These are phyloP conservation scores for Fusarium pseudograminearum DNA, from an alignment of 2,329 filamentous ascomycete species.

Conservation along the genomic window DNA sequence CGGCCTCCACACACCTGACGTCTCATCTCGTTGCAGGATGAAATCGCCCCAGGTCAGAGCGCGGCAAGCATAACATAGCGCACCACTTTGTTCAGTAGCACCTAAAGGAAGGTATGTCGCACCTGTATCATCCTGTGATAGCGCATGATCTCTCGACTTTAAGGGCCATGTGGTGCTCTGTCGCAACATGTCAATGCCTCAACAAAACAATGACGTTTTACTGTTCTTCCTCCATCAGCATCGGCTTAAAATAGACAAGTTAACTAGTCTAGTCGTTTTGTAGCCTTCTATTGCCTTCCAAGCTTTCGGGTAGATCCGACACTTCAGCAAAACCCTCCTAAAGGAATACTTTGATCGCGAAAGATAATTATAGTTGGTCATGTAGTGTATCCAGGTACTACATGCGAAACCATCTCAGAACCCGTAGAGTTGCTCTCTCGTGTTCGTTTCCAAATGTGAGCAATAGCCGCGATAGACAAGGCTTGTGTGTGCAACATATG, in stretches of 20 bases:
- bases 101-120: slow-evolving; percentile 21
- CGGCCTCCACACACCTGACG: slow-evolving; percentile 16
- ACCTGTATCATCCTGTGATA: slow-evolving; percentile 7
- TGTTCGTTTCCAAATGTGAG: slow-evolving; percentile 15
- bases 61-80: slow-evolving; percentile 7
- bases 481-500: slow-evolving; percentile 25
- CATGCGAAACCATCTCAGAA: slow-evolving; percentile 11
- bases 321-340: neutral
- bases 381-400: slow-evolving; percentile 14
- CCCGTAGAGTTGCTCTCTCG: slow-evolving; percentile 22
- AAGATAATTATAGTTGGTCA: neutral
- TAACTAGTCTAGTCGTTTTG: neutral
- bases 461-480: slow-evolving; percentile 10
- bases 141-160: slow-evolving; percentile 9
- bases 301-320: neutral
- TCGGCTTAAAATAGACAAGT: slow-evolving; percentile 6
- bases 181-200: slow-evolving; percentile 11
- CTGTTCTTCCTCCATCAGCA: neutral
- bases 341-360: neutral
- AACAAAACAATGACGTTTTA: slow-evolving; percentile 5
- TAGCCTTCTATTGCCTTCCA: neutral
- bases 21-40: slow-evolving; percentile 30
- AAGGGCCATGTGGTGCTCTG: slow-evolving; percentile 2
- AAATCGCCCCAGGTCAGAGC: slow-evolving; percentile 18
- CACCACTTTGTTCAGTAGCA: slow-evolving; percentile 19